Conservation (phyloP, 1,139 yeast species). For the Sugiyamaella grinbergsii region DNA sequence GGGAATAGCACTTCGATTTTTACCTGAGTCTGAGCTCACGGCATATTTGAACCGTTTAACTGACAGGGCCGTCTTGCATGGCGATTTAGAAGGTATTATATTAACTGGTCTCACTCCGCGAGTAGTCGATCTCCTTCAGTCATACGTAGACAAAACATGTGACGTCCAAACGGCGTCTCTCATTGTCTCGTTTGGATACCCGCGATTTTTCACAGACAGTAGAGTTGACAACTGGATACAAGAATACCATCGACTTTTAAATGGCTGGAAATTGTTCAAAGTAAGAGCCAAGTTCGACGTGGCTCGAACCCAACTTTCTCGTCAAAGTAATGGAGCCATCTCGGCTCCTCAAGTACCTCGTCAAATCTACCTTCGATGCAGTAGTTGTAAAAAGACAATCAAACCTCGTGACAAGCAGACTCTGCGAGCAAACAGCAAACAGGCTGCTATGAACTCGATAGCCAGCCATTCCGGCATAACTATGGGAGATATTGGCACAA, state of each 20-base stretch:
- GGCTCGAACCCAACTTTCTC: conserved; percentile 65
- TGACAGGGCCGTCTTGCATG: conserved; percentile 67
- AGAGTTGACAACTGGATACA: conserved; percentile 77
- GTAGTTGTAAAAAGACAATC: conserved; percentile 64
- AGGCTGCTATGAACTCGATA: conserved; percentile 3
- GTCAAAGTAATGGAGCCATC: conserved; percentile 51
- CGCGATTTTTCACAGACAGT: conserved; percentile 70
- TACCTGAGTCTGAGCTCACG: conserved; percentile 68
- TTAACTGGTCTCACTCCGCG: conserved; percentile 86
- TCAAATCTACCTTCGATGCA: conserved; percentile 79
- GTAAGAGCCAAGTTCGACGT: conserved; percentile 86
- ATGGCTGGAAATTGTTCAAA: conserved; percentile 81
- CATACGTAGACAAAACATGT: conserved; percentile 84
- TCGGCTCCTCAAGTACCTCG: conserved; percentile 60
- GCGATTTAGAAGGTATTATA: conserved; percentile 88
- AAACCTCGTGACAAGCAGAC: conserved; percentile 21
- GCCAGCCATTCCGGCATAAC: conserved; percentile 3
- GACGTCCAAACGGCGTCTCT: conserved; percentile 93
- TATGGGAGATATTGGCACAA: conserved; percentile 21
- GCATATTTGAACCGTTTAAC: conserved; percentile 64
- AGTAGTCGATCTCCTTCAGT: conserved; percentile 79
- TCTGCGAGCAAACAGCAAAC: conserved; percentile 14
- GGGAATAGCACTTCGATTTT: conserved; percentile 85
- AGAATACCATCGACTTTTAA: conserved; percentile 67
- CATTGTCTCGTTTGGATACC: conserved; percentile 77